Percentiles rank a stretch among this genome's conserved stretches.
Conservation (phyloP, 768 basidiomycete species). For the Candolleomyces efflorescens region DNA sequence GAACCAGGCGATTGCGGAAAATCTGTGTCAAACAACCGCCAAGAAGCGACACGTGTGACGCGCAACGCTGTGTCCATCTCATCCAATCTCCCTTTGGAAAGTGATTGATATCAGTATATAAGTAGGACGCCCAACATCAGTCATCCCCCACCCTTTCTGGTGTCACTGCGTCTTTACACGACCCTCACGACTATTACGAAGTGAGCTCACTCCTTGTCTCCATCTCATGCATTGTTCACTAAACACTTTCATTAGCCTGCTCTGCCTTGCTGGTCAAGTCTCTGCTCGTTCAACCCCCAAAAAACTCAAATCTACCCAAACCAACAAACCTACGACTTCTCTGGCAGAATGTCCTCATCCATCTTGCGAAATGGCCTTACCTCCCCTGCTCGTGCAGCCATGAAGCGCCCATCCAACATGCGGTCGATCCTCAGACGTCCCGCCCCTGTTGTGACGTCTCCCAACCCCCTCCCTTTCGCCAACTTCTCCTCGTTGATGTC, state of each 20-base stretch:
- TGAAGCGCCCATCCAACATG: constrained; percentile 19
- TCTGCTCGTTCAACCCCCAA: constrained; percentile 29
- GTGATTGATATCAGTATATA: constrained; percentile 7
- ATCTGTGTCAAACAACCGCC: neutral
- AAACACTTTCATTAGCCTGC: constrained; percentile 14
- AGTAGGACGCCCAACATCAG: neutral
- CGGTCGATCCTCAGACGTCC: constrained; percentile 40
- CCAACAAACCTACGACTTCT: constrained; percentile 16
- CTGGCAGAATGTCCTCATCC: constrained; percentile 31
- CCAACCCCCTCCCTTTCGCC: constrained; percentile 25
- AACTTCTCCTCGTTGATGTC: constrained; percentile 30
- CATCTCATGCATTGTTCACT: neutral
- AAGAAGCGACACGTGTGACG: neutral
- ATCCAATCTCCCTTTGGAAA: constrained; percentile 5
- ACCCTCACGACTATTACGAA: constrained; percentile 10
- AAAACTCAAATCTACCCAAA: constrained; percentile 9
- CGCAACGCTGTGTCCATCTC: neutral
- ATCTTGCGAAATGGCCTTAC: constrained; percentile 30
- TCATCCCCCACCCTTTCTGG: constrained; percentile 20
- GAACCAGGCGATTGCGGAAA: no score
- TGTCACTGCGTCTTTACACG: constrained; percentile 19
- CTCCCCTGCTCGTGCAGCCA: constrained; percentile 27
- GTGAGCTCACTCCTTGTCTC: neutral
- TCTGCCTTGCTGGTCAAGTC: constrained; percentile 47
- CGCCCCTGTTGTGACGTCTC: constrained; percentile 32